A percentile compares a stretch with the other conserved stretches of the same genome.
phyloP scores from a whole-genome alignment of 2,329 filamentous ascomycete species.

The Exophiala viscosa region DNA sequence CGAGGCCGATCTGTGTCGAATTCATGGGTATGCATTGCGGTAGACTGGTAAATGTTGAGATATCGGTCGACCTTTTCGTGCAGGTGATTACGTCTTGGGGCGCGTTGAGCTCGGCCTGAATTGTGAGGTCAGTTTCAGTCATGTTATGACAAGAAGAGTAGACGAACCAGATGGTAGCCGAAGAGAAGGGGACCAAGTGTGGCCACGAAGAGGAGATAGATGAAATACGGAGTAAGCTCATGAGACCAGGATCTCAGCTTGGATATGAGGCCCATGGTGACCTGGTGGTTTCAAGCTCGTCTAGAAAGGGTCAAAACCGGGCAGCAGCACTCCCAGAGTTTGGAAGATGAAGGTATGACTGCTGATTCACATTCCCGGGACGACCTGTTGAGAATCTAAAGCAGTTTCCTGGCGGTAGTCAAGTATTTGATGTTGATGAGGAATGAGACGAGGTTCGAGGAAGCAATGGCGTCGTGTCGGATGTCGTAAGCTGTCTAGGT shows the following conservation, averaged over 20 bases:
- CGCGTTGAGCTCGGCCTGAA: constrained; percentile 86
- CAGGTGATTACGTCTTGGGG: constrained; percentile 93
- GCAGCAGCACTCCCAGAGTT: no score
- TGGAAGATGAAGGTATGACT: no score
- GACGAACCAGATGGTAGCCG: constrained; percentile 76
- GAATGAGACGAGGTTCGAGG: no score
- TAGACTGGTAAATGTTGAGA: constrained; percentile 57
- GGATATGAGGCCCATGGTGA: constrained; percentile 18
- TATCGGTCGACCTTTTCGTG: constrained; percentile 55
- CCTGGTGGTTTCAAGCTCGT: no score
- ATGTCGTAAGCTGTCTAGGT: no score
- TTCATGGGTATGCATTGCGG: constrained; percentile 86
- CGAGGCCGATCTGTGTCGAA: constrained; percentile 73
- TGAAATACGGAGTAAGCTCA: constrained; percentile 57
- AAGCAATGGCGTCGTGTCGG: no score
- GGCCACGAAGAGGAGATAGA: constrained; percentile 70
- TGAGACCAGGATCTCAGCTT: constrained; percentile 20
- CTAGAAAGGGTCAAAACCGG: no score
- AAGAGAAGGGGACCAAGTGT: constrained; percentile 90
- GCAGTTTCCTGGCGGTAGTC: no score
- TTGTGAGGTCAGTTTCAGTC: not conserved
- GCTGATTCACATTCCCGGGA: no score
- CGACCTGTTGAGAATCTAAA: no score
- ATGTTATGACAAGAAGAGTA: not conserved
- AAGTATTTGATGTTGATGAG: no score